Evolutionary conservation across 257 asterid genomes (phyloP), one percentile per base, ranked within the genome.

Genomic region (Perilla frutescens): DNA sequence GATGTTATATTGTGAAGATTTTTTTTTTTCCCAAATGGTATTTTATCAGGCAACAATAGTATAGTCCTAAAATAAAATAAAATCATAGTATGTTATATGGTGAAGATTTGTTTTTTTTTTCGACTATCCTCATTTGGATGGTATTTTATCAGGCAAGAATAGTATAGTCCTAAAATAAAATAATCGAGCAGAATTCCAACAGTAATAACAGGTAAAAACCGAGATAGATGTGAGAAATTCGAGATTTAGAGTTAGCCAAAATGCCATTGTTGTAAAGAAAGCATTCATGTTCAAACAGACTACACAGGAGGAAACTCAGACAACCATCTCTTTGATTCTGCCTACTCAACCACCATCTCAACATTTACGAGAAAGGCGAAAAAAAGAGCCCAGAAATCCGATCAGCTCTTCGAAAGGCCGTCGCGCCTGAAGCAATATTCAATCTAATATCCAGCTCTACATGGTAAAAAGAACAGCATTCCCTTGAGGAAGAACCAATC

Each of bases 301-400:
- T 39, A 72, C 64, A 66, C 55, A 67, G 31, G 9, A 72, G 13
- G 44, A 47, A 15, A 47, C 69, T 48, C 70, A 20, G 51, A 62
- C 44, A 62, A 68, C 65, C 72, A 73, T 49, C 76, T 69, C 79
- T 66, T 36, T 13, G 29, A 66, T 31, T 51, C 61, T 59, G 60
- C 61, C 66, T 20, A 48, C 47, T 40, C 8, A 47, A 62, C 64
- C 11, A 61, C 43, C 68, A 65, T n/a, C 65, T 68, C 61, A 66
- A 60, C 48, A 34, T 70, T 64, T 61, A 13, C 20, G 14, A 7
- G 14, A 47, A 49, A 56, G 65, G 66, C 39, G 39, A 57, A 55
- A 78, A 26, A 63, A 3, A 50, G 63, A 69, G 57, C 75, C 76
- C 39, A 29, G n/a, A 63, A 51, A 80, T 74, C 37, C 37, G 37